Conservation (phyloP, 208 protist genomes). For the Acanthamoeba quina region DNA sequence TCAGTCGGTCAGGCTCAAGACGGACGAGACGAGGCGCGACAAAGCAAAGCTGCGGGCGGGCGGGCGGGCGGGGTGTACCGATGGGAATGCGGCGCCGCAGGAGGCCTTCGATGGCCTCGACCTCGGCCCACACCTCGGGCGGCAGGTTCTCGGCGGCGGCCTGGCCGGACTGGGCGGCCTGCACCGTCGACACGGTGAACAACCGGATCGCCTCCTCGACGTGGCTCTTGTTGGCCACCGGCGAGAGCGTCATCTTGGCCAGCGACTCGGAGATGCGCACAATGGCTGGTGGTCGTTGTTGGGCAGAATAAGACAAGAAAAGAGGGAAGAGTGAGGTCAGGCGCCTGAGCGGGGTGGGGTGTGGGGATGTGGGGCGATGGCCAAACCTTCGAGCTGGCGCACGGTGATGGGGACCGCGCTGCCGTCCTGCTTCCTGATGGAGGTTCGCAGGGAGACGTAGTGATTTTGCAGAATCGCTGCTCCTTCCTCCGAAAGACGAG, state of each 20-base stretch:
- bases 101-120: conserved; percentile 33
- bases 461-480: conserved; percentile 95
- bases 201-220: conserved; percentile 70
- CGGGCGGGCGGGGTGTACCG: neutral
- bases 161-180: conserved; percentile 30
- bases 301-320: too few species aligned
- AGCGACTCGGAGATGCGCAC: conserved; percentile 98
- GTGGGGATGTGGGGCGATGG: neutral
- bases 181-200: conserved; percentile 67
- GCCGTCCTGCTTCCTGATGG: conserved; percentile 90
- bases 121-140: conserved; percentile 50
- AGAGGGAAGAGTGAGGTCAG: too few species aligned
- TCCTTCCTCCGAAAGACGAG: conserved; percentile 95
- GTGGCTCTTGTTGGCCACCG: conserved; percentile 21
- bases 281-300: too few species aligned
- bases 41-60: neutral
- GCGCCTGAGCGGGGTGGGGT: too few species aligned
- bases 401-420: conserved; percentile 95
- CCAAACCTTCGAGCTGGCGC: conserved; percentile 91
- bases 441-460: conserved; percentile 96
- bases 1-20: neutral
- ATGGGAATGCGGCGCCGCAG: conserved; percentile 62
- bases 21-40: neutral
- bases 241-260: conserved; percentile 96
- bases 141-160: conserved; percentile 63